Conservation (phyloP, 768 basidiomycete species). For the Lactifluus echinatus region DNA sequence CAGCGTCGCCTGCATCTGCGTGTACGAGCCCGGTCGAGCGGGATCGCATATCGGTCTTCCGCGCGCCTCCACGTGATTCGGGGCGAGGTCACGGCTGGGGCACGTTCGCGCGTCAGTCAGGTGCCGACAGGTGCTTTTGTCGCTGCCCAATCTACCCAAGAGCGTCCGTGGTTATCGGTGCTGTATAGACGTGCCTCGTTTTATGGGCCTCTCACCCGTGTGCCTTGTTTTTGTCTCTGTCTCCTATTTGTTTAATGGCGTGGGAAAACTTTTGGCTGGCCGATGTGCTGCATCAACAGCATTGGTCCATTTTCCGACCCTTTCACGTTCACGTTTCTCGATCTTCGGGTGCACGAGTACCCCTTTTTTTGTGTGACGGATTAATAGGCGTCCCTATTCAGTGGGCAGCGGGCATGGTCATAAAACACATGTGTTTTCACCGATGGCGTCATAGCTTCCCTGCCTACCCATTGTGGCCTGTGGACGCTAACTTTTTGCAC, state of each 20-base stretch:
- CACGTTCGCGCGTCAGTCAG: conserved; percentile 21
- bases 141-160: background rate
- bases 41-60: background rate
- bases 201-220: background rate
- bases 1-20: background rate
- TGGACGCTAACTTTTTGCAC: conserved; percentile 6
- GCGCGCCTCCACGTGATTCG: conserved; percentile 18
- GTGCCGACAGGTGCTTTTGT: background rate
- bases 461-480: background rate
- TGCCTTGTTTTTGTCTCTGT: background rate
- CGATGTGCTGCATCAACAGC: background rate
- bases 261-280: conserved; percentile 5
- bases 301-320: background rate
- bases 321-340: background rate
- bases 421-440: background rate
- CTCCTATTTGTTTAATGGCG: conserved; percentile 11
- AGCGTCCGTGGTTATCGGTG: background rate
- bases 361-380: background rate
- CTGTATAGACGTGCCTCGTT: background rate
- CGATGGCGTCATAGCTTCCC: background rate
- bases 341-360: background rate
- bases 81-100: conserved; percentile 19
- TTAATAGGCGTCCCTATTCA: background rate
- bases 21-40: background rate
- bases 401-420: background rate